Evolutionary conservation across 306 rosid species (phyloP).

Genomic region (Glycyrrhiza uralensis): DNA sequence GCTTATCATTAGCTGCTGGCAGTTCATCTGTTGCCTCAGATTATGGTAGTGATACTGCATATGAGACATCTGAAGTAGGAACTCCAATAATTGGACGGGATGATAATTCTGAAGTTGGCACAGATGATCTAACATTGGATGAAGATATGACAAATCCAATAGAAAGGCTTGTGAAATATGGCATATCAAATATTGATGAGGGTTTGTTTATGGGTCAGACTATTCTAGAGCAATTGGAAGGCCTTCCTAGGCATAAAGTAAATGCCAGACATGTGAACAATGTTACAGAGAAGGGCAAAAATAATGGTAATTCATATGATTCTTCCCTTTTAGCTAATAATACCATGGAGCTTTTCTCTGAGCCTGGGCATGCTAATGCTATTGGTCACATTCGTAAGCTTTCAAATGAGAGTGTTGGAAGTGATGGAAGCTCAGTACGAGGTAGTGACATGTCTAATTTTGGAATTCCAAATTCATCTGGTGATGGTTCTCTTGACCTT

Average conservation of each 20-base stretch:
- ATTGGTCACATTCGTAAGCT: conserved; percentile 62
- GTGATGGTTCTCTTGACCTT: conserved; percentile 63
- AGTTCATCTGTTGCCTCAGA: conserved; percentile 83
- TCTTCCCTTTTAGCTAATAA: conserved; percentile 59
- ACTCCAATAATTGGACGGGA: conserved; percentile 75
- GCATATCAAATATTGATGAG: conserved; percentile 90
- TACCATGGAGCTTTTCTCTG: conserved; percentile 70
- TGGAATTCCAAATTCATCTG: conserved; percentile 68
- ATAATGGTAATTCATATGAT: conserved; percentile 72
- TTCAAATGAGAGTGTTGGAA: conserved; percentile 83
- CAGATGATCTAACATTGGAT: conserved; percentile 78
- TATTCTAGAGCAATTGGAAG: conserved; percentile 93
- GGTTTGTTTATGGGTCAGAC: conserved; percentile 97
- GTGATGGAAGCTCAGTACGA: conserved; percentile 83
- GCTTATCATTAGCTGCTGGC: conserved; percentile 67
- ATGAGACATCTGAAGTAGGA: conserved; percentile 85
- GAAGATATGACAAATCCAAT: conserved; percentile 83
- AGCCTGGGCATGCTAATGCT: conserved; percentile 59
- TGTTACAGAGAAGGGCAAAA: conserved; percentile 41
- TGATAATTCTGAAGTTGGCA: conserved; percentile 74
- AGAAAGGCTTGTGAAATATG: conserved; percentile 83
- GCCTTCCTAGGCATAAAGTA: conserved; percentile 86
- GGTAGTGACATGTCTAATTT: conserved; percentile 77
- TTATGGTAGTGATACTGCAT: conserved; percentile 93
- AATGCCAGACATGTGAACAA: conserved; percentile 61